Evolutionary conservation across 2,329 filamentous ascomycete species (phyloP).

Genomic region (Whalleya microplaca): DNA sequence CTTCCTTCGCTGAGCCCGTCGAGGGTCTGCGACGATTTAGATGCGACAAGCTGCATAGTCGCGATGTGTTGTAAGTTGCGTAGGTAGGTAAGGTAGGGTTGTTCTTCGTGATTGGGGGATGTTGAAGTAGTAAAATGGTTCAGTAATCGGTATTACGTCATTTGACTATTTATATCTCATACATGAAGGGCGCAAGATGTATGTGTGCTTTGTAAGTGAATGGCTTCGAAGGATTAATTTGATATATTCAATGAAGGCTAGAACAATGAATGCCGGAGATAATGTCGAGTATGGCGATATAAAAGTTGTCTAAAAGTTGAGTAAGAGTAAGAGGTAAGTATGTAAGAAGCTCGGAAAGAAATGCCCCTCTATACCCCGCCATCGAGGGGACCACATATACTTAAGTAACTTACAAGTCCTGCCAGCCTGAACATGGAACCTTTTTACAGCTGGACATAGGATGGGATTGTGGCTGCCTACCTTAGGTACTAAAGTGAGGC

Average conservation of each 20-base stretch:
- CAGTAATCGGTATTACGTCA: background rate
- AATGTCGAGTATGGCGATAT: background rate
- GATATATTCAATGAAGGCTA: too few species aligned
- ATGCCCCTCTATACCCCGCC: conserved; percentile 23
- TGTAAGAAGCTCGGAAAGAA: background rate
- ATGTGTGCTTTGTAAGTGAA: background rate
- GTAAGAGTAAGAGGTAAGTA: too few species aligned
- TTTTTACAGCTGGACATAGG: too few species aligned
- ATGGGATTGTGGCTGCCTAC: too few species aligned
- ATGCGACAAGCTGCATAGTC: conserved; percentile 44
- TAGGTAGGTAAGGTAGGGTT: background rate
- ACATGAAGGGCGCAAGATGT: too few species aligned
- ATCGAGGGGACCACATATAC: background rate
- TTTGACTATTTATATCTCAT: background rate
- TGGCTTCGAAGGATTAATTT: too few species aligned
- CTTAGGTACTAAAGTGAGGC: too few species aligned
- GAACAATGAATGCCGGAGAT: background rate
- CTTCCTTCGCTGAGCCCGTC: conserved; percentile 44
- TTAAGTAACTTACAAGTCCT: background rate
- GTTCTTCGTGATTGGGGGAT: background rate
- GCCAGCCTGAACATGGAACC: too few species aligned
- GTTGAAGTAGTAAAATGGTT: background rate
- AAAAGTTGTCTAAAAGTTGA: too few species aligned
- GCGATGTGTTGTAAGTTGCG: background rate
- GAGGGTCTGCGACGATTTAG: conserved; percentile 42